Percentiles rank a stretch among this genome's conserved stretches.
Evolutionary conservation across 2,329 filamentous ascomycete species (phyloP).

Genomic region (Fusarium armeniacum): DNA sequence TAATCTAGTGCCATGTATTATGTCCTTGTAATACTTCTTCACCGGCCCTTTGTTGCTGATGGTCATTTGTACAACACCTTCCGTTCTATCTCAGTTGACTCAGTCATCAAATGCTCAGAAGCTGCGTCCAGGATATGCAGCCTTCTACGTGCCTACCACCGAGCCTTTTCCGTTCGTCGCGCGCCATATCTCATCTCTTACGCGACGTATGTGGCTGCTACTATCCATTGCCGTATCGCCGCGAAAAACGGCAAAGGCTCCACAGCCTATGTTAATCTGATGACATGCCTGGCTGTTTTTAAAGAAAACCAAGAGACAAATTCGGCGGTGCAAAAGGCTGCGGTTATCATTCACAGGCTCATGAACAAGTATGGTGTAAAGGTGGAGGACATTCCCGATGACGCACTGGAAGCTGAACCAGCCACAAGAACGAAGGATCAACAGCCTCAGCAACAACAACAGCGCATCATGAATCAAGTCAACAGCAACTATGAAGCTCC

Average conservation of each 20-base stretch:
- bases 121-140: conserved; percentile 62
- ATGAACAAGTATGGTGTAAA: conserved; percentile 61
- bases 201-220: conserved; percentile 68
- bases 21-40: conserved; percentile 65
- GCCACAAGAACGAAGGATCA: conserved; percentile 4
- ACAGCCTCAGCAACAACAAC: conserved; percentile 17
- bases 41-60: conserved; percentile 66
- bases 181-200: conserved; percentile 69
- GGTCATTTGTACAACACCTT: conserved; percentile 62
- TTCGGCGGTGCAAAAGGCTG: conserved; percentile 62
- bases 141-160: conserved; percentile 61
- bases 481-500: background rate
- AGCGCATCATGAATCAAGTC: background rate
- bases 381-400: conserved; percentile 29
- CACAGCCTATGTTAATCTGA: conserved; percentile 57
- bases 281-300: conserved; percentile 62
- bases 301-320: conserved; percentile 65
- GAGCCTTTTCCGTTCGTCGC: conserved; percentile 59
- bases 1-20: conserved; percentile 61
- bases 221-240: conserved; percentile 65
- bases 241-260: conserved; percentile 59
- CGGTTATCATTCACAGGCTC: conserved; percentile 60
- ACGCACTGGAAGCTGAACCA: conserved; percentile 26
- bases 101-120: conserved; percentile 60
- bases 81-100: conserved; percentile 58